A percentile compares a stretch with the other conserved stretches of the same genome.
Evolutionary conservation across 1,284 basidiomycete species (phyloP).

Genomic region (Pholiota adiposa): DNA sequence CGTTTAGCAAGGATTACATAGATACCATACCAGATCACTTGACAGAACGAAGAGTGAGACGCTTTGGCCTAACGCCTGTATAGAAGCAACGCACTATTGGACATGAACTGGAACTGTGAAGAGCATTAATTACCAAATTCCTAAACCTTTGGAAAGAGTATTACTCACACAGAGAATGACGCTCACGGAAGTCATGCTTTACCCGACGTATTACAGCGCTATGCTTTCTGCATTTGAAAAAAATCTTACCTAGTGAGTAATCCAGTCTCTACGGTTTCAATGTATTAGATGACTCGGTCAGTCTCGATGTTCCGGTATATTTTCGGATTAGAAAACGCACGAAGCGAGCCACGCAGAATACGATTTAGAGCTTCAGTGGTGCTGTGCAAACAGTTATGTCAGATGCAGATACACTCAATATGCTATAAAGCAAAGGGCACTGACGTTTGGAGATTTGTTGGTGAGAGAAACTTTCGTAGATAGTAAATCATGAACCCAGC

Average conservation of each 20-base stretch:
- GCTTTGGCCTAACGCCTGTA: no score
- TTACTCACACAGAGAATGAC: constrained; percentile 11
- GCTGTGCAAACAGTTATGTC: background rate
- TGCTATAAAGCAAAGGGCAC: background rate
- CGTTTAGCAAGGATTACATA: constrained; percentile 14
- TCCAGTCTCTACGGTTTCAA: constrained; percentile 12
- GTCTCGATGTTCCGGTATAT: background rate
- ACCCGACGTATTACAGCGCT: background rate
- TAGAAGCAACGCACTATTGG: constrained; percentile 8
- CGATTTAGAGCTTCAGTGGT: constrained; percentile 11
- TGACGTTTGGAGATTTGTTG: constrained; percentile 9
- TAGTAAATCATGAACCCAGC: constrained; percentile 27
- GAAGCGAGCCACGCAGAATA: constrained; percentile 11
- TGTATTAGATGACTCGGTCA: no score
- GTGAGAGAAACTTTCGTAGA: constrained; percentile 18
- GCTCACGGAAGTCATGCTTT: constrained; percentile 12
- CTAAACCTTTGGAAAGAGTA: background rate
- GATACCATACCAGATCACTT: constrained; percentile 12
- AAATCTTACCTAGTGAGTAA: constrained; percentile 11
- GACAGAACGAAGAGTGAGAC: background rate
- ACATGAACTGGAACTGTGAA: constrained; percentile 9
- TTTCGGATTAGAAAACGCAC: background rate
- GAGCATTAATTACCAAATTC: background rate
- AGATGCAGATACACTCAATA: background rate
- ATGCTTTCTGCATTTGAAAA: background rate